Evolutionary conservation across 306 rosid species (phyloP), one percentile per base, ranked within the genome.

Genomic region (peach (Prunus persica)): DNA sequence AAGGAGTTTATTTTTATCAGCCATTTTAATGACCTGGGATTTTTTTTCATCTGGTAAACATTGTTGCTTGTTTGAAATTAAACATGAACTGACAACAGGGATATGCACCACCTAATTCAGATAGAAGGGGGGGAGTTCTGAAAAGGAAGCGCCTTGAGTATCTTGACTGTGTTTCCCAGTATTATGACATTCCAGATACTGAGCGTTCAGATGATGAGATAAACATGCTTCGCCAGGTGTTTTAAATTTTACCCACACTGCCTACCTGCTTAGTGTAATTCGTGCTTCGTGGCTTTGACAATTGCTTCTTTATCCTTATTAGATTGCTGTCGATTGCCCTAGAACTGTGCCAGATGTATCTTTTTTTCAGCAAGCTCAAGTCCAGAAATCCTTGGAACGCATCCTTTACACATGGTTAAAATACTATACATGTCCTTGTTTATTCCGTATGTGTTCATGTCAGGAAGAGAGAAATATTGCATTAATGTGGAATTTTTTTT

Each of bases 41-140:
- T 67, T 71, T 56, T 5, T 38, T 65, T 45, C 56, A 69, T 79
- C 52, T 81, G 28, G 28, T 28, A 60, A 38, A 62, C 71, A 18
- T 68, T 80, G 46, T 76, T 76, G 75, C 72, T 69, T 81, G 84
- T 84, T 80, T 85, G 78, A 87, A 88, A 86, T 88, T 93, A 83
- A 86, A 80, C 70, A 91, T 87, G 83, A 86, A 91, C 88, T 89
- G 92, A 81, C 90, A 77, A 93, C 96, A 93, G 98, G 98, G 98
- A 85, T 93, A 91, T 86, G 98, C 98, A 91, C 92, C 98, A 79
- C 86, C 96, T 87, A 93, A 93, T 91, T 93, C 98, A 87, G 98
- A 93, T 86, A 87, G 98, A 90, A 87, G 91, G 97, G 98, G 86
- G 82, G 98, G 93, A 58, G 92, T 93, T 87, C 80, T 93, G 72